phyloP scores from a whole-genome alignment of 257 asterid genomes.

The Nicotiana benthamiana region DNA sequence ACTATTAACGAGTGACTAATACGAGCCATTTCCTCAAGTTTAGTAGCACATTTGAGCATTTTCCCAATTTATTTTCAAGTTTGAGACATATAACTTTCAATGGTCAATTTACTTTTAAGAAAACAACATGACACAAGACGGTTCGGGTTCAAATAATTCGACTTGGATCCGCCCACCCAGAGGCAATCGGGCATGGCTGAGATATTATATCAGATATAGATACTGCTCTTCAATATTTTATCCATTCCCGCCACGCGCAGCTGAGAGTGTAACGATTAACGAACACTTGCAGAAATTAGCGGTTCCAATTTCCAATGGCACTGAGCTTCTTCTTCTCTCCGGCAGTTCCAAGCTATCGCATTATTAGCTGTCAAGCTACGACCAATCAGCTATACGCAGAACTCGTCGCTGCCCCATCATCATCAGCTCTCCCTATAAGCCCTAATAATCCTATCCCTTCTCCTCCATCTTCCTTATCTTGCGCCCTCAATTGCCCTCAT shows the following conservation, averaged over 20 bases:
- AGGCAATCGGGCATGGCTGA: background rate
- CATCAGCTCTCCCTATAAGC: conserved; percentile 10
- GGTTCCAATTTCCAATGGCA: background rate
- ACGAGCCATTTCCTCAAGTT: too few relatives aligned
- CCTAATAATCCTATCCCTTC: conserved; percentile 15
- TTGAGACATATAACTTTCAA: too few relatives aligned
- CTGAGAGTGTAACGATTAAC: background rate
- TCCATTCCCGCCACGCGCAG: background rate
- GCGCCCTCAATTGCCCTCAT: conserved; percentile 70
- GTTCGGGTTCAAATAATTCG: too few relatives aligned
- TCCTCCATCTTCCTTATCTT: conserved; percentile 35
- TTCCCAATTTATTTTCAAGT: too few relatives aligned
- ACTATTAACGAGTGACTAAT: too few relatives aligned
- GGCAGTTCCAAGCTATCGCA: conserved; percentile 20
- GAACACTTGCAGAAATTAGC: background rate
- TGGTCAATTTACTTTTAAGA: too few relatives aligned
- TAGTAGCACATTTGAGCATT: too few relatives aligned
- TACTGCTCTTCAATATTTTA: background rate
- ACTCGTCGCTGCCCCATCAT: conserved; percentile 14
- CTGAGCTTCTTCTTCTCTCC: conserved; percentile 29
- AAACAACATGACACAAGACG: too few relatives aligned
- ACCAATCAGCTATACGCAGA: conserved; percentile 10
- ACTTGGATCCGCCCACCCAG: too few relatives aligned
- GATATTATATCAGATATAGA: background rate
- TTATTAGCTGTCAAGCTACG: conserved; percentile 25